These are phyloP conservation scores for Periglandula ipomoeae DNA, from an alignment of 2,329 filamentous ascomycete species.

Conservation along the genomic window DNA sequence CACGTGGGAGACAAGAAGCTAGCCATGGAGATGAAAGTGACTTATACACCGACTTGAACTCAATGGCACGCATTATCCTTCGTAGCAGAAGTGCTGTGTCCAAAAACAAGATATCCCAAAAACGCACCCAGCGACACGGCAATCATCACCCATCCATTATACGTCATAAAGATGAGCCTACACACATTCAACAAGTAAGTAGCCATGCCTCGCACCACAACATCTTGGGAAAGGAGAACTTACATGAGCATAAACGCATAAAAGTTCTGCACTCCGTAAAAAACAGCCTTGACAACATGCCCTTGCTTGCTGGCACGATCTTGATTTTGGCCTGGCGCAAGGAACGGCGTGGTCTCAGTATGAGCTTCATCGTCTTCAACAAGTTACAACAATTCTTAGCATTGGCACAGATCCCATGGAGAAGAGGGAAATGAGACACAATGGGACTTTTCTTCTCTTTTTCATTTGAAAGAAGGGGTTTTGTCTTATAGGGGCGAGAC, in stretches of 20 bases:
- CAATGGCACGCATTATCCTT: slow-evolving; percentile 94
- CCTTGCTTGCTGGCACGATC: slow-evolving; percentile 53
- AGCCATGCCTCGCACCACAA: too few relatives aligned
- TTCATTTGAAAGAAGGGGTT: too few relatives aligned
- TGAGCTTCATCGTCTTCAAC: slow-evolving; percentile 27
- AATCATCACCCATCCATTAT: slow-evolving; percentile 97
- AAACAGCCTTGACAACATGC: slow-evolving; percentile 67
- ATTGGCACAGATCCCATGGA: slow-evolving; percentile 15
- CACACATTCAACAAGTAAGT: too few relatives aligned
- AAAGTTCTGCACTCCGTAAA: slow-evolving; percentile 93
- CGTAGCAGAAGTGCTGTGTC: slow-evolving; percentile 56
- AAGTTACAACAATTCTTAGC: slow-evolving; percentile 20
- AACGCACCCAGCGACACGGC: slow-evolving; percentile 84
- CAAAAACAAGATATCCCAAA: slow-evolving; percentile 77
- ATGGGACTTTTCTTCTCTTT: too few relatives aligned
- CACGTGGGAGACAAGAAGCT: too few relatives aligned
- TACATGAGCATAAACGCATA: slow-evolving; percentile 99
- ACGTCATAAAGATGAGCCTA: slow-evolving; percentile 99
- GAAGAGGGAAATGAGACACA: slow-evolving; percentile 3
- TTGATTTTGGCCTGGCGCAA: slow-evolving; percentile 65
- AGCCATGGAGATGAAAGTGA: neutral
- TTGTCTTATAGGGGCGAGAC: neutral
- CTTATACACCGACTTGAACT: neutral
- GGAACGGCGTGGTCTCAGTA: slow-evolving; percentile 56
- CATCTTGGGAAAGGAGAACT: slow-evolving; percentile 34